Evolutionary conservation across 179 eudicot species (phyloP).

Genomic region (Drosera spatulata): DNA sequence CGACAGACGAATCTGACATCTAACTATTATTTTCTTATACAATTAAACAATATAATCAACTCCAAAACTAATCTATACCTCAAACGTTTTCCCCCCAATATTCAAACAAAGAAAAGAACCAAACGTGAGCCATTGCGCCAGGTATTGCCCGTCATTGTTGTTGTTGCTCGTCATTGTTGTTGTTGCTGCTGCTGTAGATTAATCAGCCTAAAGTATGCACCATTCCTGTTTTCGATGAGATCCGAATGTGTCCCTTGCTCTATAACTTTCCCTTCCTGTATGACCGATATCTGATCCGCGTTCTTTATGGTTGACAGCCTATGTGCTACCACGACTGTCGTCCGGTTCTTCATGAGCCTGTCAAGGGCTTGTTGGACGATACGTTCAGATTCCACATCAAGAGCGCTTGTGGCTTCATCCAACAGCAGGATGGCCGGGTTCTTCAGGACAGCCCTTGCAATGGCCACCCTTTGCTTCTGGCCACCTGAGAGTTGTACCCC

Average conservation of each 20-base stretch:
- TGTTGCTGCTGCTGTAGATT: slow-evolving; percentile 64
- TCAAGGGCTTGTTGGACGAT: slow-evolving; percentile 84
- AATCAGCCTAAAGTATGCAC: slow-evolving; percentile 74
- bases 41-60: no score
- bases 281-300: slow-evolving; percentile 76
- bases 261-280: slow-evolving; percentile 75
- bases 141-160: slow-evolving; percentile 1
- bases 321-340: slow-evolving; percentile 83
- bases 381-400: slow-evolving; percentile 81
- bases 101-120: not conserved
- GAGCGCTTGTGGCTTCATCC: slow-evolving; percentile 94
- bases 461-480: slow-evolving; percentile 94
- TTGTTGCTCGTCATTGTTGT: slow-evolving; percentile 12
- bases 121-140: not conserved
- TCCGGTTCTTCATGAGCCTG: slow-evolving; percentile 77
- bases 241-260: slow-evolving; percentile 80
- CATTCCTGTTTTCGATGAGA: slow-evolving; percentile 58
- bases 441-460: slow-evolving; percentile 82
- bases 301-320: slow-evolving; percentile 77
- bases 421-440: slow-evolving; percentile 71
- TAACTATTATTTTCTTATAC: no score
- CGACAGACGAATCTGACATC: no score
- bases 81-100: not conserved
- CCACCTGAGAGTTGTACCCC: slow-evolving; percentile 96
- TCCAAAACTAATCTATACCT: no score